Base-by-base conservation (phyloP, 176 grass and related monocot species). In the Thalia dealbata region DNA sequence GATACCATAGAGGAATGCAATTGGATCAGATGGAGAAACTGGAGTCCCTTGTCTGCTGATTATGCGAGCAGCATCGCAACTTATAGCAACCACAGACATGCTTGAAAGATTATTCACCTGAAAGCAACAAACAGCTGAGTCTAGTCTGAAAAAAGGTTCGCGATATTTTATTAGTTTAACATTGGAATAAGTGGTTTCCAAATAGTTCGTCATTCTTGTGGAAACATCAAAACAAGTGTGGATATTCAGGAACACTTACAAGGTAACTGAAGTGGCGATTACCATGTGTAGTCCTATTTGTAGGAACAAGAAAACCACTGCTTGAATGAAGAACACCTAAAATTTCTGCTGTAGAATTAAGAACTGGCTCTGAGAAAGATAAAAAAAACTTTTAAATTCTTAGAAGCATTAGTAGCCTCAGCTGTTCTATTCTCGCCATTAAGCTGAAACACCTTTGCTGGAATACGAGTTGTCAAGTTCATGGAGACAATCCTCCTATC, bases 11-110 rank as follows among this genome's bases (percentile, higher is more conserved):
- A 97, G 89, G 80, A 97, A 97, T 14, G 85, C 81, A 50, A 88
- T 67, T 24, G 93, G 78, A 14, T 92, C 63, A 61, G 81, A 80
- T 48, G 81, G 77, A 75, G 54, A 64, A 74, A 90, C 70, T 0
- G 89, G 93, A 58, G 87, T 97, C 28, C 89, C 87, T 63, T 97
- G 93, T 81, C 93, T 86, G 83, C 93, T 92, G 46, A 92, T 97
- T 72, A 97, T 81, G 7, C 82, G 83, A n/a, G 52, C 79, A 28
- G 81, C 35, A 25, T 92, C 78, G 9, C 85, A 90, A 63, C 72
- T 75, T 22, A 97, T 62, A 0, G 87, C 90, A 25, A 97, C 87
- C 60, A 92, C 54, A 44, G 82, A 66, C 3, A 77, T 82, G 76
- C 75, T 71, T 2, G 89, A 82, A 52, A 81, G 76, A 70, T 81